Base-by-base conservation (phyloP, 2,329 filamentous ascomycete species). In the Penicillium sp. region DNA sequence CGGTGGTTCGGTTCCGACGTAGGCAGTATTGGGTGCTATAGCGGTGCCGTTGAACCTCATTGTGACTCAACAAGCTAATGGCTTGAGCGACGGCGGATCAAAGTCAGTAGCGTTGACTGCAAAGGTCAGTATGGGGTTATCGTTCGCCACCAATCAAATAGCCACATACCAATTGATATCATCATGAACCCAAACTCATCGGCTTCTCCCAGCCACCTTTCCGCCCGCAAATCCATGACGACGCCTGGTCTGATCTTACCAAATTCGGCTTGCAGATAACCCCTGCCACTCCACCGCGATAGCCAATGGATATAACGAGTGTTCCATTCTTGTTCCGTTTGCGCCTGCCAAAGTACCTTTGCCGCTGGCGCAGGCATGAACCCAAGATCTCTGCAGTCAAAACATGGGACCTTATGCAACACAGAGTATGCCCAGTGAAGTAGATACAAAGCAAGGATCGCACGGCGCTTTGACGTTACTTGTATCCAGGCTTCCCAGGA, bases 401-500 rank as follows among this genome's bases (percentile, higher is more conserved):
- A 77, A 21, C 69, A 68, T 7, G 67, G 68, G 6, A 71, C 57
- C 12, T 64, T 58, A 50, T 77, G 70, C 48, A 73, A 70, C 2
- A 74, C 68, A n/a, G 71, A 69, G 54, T 77, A 77, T 4, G 72
- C 69, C 75, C 75, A 78, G 49, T 77, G 70, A 9, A 78, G 54
- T 6, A 73, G 64, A 49, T 75, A 77, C 3, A 77, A 61, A 6
- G 68, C 58, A 31, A 75, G 61, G 1, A 76, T 62, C 3, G 73
- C 69, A 31, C 75, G 82, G 12, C 83, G 81, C 66, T 86, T 86
- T 45, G 78, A 76, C 60, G 86, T 85, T 63, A 87, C 77, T 65
- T 84, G 65, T 9, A 76, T 56, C 75, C 76, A 78, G 10, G 67
- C 60, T 21, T 72, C 66, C 73, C 73, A 78, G 2, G 65, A 59